Conservation (phyloP, 306 rosid species). For the Leucaena leucocephala region DNA sequence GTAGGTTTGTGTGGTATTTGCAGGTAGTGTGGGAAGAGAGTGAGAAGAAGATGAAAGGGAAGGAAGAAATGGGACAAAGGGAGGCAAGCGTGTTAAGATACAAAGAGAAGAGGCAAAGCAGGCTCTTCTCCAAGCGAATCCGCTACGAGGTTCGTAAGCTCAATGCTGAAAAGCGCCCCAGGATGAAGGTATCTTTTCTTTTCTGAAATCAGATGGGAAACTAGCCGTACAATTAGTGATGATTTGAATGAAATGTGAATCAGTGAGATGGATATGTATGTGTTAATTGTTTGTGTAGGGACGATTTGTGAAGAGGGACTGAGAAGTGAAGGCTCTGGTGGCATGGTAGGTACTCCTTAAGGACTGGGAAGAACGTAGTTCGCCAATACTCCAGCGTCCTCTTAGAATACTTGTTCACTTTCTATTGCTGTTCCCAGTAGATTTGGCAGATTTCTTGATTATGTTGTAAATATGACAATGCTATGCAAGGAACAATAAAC, state of each 20-base stretch:
- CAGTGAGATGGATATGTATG: not conserved
- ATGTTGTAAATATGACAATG: constrained; percentile 24
- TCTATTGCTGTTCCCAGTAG: not conserved
- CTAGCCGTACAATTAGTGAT: not conserved
- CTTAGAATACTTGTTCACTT: constrained; percentile 15
- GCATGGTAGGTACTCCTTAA: constrained; percentile 23
- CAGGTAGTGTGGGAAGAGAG: constrained; percentile 53
- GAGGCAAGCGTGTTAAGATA: constrained; percentile 88
- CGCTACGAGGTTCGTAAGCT: constrained; percentile 90
- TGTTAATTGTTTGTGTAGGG: constrained; percentile 56
- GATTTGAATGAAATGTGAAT: too few species aligned
- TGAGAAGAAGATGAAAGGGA: constrained; percentile 3
- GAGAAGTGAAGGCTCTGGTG: constrained; percentile 37
- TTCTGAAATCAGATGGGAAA: not conserved
- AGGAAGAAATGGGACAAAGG: constrained; percentile 53
- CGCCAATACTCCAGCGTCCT: constrained; percentile 18
- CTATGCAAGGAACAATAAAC: not conserved
- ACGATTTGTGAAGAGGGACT: constrained; percentile 84
- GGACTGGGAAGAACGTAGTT: not conserved
- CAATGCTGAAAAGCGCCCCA: constrained; percentile 90
- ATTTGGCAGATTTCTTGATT: constrained; percentile 18
- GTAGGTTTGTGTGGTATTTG: not conserved
- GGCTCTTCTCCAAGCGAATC: constrained; percentile 79
- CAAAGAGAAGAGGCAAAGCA: constrained; percentile 79
- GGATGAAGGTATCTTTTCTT: constrained; percentile 70